Evolutionary conservation across 805 yeast genomes (phyloP).

Genomic region (Candida incommunis): DNA sequence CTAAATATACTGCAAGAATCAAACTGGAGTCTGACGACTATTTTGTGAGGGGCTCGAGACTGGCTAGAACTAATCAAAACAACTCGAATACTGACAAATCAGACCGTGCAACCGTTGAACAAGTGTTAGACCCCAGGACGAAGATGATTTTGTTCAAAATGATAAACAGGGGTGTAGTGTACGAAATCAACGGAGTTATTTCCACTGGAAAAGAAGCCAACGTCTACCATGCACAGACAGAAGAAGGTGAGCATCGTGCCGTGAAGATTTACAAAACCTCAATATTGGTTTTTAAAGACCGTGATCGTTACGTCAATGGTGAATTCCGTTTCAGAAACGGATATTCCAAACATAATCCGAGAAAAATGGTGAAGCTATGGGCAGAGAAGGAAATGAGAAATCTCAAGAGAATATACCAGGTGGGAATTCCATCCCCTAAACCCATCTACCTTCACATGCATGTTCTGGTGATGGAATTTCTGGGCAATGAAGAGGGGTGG

Average conservation of each 20-base stretch:
- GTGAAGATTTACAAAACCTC: slow-evolving; percentile 94
- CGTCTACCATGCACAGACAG: slow-evolving; percentile 63
- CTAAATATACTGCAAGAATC: slow-evolving; percentile 9
- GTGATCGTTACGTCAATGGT: slow-evolving; percentile 93
- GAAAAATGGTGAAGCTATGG: slow-evolving; percentile 97
- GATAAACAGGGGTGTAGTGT: slow-evolving; percentile 69
- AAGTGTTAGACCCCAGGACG: slow-evolving; percentile 91
- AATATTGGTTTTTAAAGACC: slow-evolving; percentile 88
- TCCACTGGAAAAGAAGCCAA: slow-evolving; percentile 99
- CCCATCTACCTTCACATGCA: slow-evolving; percentile 82
- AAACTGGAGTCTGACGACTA: slow-evolving; percentile 12
- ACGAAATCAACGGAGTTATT: slow-evolving; percentile 83
- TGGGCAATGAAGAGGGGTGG: slow-evolving; percentile 61
- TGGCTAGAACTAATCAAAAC: neutral
- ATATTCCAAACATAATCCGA: slow-evolving; percentile 72
- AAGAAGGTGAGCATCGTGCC: slow-evolving; percentile 44
- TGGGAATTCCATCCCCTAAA: slow-evolving; percentile 87
- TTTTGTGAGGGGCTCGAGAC: slow-evolving; percentile 2
- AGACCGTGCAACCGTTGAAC: slow-evolving; percentile 92
- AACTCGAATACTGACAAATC: slow-evolving; percentile 50
- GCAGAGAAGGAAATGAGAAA: slow-evolving; percentile 96
- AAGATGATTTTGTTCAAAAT: slow-evolving; percentile 67
- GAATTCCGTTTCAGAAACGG: slow-evolving; percentile 87
- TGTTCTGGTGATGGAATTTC: slow-evolving; percentile 87
- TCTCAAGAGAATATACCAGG: slow-evolving; percentile 60